Conservation (phyloP, 495 filamentous ascomycete species). For the Aspergillus sclerotiicarbonarius region DNA sequence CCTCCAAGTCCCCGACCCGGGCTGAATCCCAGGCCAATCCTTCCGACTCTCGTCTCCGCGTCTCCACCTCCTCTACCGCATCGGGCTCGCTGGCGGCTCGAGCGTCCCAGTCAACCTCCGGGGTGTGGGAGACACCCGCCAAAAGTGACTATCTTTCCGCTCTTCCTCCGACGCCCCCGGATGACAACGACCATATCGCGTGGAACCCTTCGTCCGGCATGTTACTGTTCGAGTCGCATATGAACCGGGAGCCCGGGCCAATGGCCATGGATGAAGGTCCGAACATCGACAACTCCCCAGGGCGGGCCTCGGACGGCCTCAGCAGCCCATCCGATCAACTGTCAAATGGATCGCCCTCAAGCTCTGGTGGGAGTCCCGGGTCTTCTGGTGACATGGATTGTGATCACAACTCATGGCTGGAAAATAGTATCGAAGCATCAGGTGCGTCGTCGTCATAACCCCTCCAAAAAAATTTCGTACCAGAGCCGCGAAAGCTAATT, state of each 20-base stretch:
- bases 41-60: slow-evolving; percentile 37
- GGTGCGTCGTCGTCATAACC: slow-evolving; percentile 28
- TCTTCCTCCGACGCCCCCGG: slow-evolving; percentile 43
- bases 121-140: slow-evolving; percentile 30
- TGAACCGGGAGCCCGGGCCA: slow-evolving; percentile 28
- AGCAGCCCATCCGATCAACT: slow-evolving; percentile 37
- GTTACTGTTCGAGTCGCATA: slow-evolving; percentile 33
- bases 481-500: neutral
- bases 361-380: slow-evolving; percentile 36
- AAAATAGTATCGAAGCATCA: slow-evolving; percentile 42
- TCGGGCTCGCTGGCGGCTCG: slow-evolving; percentile 35
- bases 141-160: slow-evolving; percentile 36
- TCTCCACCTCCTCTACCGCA: slow-evolving; percentile 34
- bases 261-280: slow-evolving; percentile 39
- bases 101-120: slow-evolving; percentile 23
- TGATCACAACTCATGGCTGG: slow-evolving; percentile 43
- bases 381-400: slow-evolving; percentile 41
- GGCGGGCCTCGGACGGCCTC: slow-evolving; percentile 29
- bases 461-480: neutral
- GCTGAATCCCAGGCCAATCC: slow-evolving; percentile 34
- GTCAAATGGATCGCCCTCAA: slow-evolving; percentile 35
- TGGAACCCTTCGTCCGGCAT: slow-evolving; percentile 39
- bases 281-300: slow-evolving; percentile 31
- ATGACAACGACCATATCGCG: slow-evolving; percentile 42
- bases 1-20: slow-evolving; percentile 24